Base-by-base conservation (phyloP, 106 monocot species). In the Phalaenopsis aphrodite region DNA sequence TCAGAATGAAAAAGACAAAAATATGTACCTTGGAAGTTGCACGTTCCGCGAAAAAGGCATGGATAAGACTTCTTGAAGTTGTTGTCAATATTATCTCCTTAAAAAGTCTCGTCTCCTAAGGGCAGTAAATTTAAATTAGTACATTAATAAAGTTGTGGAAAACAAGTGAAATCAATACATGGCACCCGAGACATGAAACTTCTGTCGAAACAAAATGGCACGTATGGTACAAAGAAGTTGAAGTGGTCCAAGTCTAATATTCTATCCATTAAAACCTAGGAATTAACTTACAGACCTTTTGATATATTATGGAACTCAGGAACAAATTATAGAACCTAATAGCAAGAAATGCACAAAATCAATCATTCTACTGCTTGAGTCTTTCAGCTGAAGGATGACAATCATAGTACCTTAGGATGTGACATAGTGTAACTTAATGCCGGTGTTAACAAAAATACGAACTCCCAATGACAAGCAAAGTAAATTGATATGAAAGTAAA, bases 1-100 rank as follows among this genome's bases (percentile, higher is more conserved):
- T 18, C 38, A n/a, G 12, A 74, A 74, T 74, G 18, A 74, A 74
- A 5, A 74, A 49, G 23, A 14, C 15, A 30, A 76, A 48, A 48
- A 76, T 76, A 52, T 76, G 17, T 76, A 76, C 76, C 76, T 76
- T 76, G 48, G 76, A 76, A 76, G 76, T 76, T 46, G 76, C 49
- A 48, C 76, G 76, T 76, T 76, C 76, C 48, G 76, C 76, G 52
- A 76, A 76, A 76, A 76, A 76, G n/a, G 30, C 48, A 52, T 76
- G 76, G 47, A 76, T 12, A 46, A 76, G 76, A 76, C 76, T 49
- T 49, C 76, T 76, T 48, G 76, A 48, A 30, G 46, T 76, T 49
- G n/a, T 49, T 24, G 76, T 76, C 49, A 49, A 30, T 49, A 76
- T 76, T 47, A 76, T 76, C 76, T 76, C 76, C 16, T 76, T 76